These are phyloP conservation scores for Penicillium sclerotigenum DNA, from an alignment of 2,329 filamentous ascomycete genomes.

Conservation along the genomic window DNA sequence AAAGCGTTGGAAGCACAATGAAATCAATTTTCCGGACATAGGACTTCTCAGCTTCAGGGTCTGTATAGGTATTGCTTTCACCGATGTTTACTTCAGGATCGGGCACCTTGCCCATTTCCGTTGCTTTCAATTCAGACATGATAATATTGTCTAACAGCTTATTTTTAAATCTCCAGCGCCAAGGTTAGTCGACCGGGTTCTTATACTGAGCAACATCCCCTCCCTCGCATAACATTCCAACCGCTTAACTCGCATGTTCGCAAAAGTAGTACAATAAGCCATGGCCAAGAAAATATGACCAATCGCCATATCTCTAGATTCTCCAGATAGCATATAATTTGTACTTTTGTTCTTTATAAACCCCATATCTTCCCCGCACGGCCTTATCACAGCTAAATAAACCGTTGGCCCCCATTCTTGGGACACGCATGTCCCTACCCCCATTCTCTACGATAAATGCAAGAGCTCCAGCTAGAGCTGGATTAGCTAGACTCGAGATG, in stretches of 20 bases:
- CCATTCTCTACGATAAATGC: neutral
- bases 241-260: neutral
- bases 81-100: constrained; percentile 1
- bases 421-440: constrained; percentile 2
- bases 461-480: neutral
- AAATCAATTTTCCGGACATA: constrained; percentile 45
- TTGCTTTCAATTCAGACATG: neutral
- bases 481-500: constrained; percentile 9
- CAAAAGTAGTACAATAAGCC: neutral
- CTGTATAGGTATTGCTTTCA: constrained; percentile 25
- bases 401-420: constrained; percentile 29
- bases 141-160: neutral
- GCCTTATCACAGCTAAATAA: constrained; percentile 11
- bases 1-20: constrained; percentile 45
- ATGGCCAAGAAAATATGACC: neutral
- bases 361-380: constrained; percentile 6
- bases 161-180: neutral
- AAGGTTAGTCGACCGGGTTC: neutral
- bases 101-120: neutral
- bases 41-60: constrained; percentile 32
- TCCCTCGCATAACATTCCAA: neutral
- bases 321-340: neutral
- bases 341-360: constrained; percentile 10
- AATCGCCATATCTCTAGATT: neutral
- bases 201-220: neutral